Base-by-base conservation (phyloP, 805 yeast species). In the Lipomyces chichibuensis region DNA sequence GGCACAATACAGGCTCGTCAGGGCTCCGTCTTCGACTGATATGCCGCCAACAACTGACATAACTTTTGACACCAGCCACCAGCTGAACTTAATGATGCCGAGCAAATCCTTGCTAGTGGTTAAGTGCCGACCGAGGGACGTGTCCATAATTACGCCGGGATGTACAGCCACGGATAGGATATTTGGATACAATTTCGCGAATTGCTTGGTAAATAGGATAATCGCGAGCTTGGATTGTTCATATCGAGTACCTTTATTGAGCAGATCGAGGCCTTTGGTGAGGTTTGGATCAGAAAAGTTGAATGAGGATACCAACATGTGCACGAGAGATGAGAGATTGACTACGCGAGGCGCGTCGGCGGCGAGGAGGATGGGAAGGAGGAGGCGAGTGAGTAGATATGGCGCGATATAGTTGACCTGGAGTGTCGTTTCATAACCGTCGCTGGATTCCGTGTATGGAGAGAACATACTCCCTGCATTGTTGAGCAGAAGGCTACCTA, bases 401-500 rank as follows among this genome's bases (percentile, higher is more conserved):
- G 90, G 96, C 0, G 95, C 84, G 13, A 91, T 78, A 75, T 87
- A 91, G 75, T 90, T 90, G 1, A 92, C 87, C 74, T 90, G 96
- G 66, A 90, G 78, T 74, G 91, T 96, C 17, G 89, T 82, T 76
- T 92, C 97, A 75, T 89, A 90, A 2, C 86, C 86, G 72, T 89
- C 92, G 46, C 80, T 82, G 0, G 97, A 89, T 39, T 81, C 71
- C 25, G 84, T 80, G 75, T 80, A 87, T 0, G 96, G 94, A n/a
- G 87, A 80, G 17, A 89, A 92, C 87, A 89, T 88, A 4, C 88
- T 85, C 1, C 96, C 95, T 0, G 96, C 93, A 76, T 91, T 91
- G 72, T 90, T 86, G 57, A 91, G 82, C 43, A 91, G 80, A 27
- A 91, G 77, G 75, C 71, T 68, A 13, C 7, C 23, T 29, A 8